Conservation (phyloP, 225 moss, liverwort and hornwort genomes). For the Thuidium tamariscinum region DNA sequence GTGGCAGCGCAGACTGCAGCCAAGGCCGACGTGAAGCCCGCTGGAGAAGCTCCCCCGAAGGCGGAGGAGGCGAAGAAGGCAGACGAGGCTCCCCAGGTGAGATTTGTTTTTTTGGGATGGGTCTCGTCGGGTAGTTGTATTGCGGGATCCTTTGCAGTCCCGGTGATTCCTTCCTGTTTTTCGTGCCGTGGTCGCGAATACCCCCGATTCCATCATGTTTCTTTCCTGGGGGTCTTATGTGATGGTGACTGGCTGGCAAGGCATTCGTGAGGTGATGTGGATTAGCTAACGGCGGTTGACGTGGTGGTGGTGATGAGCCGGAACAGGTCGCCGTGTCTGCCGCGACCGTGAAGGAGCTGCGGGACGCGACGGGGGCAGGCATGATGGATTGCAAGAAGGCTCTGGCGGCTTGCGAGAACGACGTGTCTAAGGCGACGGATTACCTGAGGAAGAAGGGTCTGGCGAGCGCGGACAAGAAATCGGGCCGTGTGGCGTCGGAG, state of each 20-base stretch:
- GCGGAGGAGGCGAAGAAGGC: slow-evolving; percentile 15
- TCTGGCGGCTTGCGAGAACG: slow-evolving; percentile 49
- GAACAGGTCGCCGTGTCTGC: slow-evolving; percentile 55
- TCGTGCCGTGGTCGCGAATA: not conserved
- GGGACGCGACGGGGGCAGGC: slow-evolving; percentile 75
- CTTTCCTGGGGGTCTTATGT: not conserved
- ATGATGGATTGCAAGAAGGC: slow-evolving; percentile 99
- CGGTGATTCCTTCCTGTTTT: too few species aligned
- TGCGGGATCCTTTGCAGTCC: not conserved
- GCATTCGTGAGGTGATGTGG: not conserved
- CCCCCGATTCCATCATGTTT: too few species aligned
- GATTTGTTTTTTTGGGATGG: not conserved
- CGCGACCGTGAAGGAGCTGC: slow-evolving; percentile 60
- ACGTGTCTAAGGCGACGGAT: slow-evolving; percentile 64
- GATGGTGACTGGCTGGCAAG: not conserved
- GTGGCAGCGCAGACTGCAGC: slow-evolving; percentile 54
- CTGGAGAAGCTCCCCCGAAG: not conserved
- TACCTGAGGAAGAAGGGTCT: slow-evolving; percentile 84
- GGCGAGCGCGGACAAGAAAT: slow-evolving; percentile 89
- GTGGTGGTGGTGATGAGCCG: not conserved
- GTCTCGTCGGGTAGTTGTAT: not conserved
- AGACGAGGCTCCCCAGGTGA: slow-evolving; percentile 32
- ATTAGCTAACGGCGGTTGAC: not conserved
- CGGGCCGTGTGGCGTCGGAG: slow-evolving; percentile 72
- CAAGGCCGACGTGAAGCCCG: slow-evolving; percentile 27